A percentile compares a stretch with the other conserved stretches of the same genome.
phyloP scores from a whole-genome alignment of 208 protist species.

The Leishmania amazonensis region DNA sequence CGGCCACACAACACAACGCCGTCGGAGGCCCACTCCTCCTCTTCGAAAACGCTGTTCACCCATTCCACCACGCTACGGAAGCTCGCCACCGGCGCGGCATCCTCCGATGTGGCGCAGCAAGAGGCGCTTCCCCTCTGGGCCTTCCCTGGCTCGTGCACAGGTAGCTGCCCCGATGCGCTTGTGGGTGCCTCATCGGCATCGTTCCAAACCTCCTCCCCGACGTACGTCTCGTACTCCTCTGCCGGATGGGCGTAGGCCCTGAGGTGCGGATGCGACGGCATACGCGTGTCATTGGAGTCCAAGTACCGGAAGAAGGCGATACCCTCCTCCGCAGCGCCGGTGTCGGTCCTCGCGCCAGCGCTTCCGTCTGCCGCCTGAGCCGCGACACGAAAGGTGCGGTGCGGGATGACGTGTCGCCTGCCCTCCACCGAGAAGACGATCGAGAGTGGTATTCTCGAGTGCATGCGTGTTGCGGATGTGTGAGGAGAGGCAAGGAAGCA shows the following conservation, averaged over 20 bases:
- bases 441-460: constrained; percentile 62
- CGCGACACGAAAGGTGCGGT: constrained; percentile 48
- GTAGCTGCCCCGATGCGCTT: not conserved
- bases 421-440: constrained; percentile 43
- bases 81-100: constrained; percentile 6
- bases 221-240: constrained; percentile 80
- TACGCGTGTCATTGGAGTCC: constrained; percentile 75
- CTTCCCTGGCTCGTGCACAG: not conserved
- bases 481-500: constrained; percentile 17
- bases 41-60: constrained; percentile 37
- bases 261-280: constrained; percentile 58
- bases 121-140: not conserved
- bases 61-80: constrained; percentile 70
- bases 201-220: constrained; percentile 79
- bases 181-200: not conserved
- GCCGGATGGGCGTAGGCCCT: constrained; percentile 33
- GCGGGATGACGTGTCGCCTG: constrained; percentile 48
- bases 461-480: constrained; percentile 34
- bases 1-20: constrained; percentile 83
- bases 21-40: constrained; percentile 32
- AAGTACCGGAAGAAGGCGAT: constrained; percentile 71
- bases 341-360: not conserved
- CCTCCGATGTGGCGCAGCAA: not conserved
- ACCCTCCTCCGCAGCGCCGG: constrained; percentile 10
- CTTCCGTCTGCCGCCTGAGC: not conserved